phyloP scores from a whole-genome alignment of 352 stramenopile species.

The Pythium folliculosum region DNA sequence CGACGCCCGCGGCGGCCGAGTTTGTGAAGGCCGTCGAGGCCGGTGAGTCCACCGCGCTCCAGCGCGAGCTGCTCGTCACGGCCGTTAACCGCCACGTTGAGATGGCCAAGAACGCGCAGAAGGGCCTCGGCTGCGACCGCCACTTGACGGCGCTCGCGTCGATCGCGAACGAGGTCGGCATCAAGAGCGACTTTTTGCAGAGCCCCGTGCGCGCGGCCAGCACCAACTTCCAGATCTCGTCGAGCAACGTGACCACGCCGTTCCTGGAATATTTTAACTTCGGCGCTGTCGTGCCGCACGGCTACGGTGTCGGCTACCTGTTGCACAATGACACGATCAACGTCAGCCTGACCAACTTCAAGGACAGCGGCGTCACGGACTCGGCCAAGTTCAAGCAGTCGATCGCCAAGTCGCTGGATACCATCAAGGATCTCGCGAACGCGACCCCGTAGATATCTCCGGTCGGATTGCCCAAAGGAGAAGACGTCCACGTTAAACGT shows the following conservation, averaged over 20 bases:
- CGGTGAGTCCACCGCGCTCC: slow-evolving; percentile 40
- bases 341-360: slow-evolving; percentile 87
- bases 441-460: slow-evolving; percentile 30
- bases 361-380: slow-evolving; percentile 72
- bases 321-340: slow-evolving; percentile 84
- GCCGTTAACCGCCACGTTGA: slow-evolving; percentile 86
- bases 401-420: slow-evolving; percentile 69
- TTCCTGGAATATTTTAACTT: slow-evolving; percentile 92
- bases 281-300: slow-evolving; percentile 82
- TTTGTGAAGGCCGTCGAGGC: slow-evolving; percentile 69
- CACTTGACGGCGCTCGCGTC: slow-evolving; percentile 84
- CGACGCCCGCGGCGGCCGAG: slow-evolving; percentile 65
- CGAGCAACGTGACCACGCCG: slow-evolving; percentile 89
- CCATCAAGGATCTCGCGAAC: slow-evolving; percentile 76
- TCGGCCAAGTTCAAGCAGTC: slow-evolving; percentile 68
- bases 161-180: slow-evolving; percentile 57
- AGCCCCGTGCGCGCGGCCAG: slow-evolving; percentile 76
- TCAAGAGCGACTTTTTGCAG: slow-evolving; percentile 77
- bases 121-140: slow-evolving; percentile 85
- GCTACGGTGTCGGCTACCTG: slow-evolving; percentile 91
- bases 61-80: slow-evolving; percentile 65
- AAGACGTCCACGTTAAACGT: slow-evolving; percentile 4
- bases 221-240: slow-evolving; percentile 90
- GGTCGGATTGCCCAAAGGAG: neutral
- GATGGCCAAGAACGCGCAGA: slow-evolving; percentile 89